Conservation (phyloP, 2,329 filamentous ascomycete genomes). For the Xylariaceae sp. region DNA sequence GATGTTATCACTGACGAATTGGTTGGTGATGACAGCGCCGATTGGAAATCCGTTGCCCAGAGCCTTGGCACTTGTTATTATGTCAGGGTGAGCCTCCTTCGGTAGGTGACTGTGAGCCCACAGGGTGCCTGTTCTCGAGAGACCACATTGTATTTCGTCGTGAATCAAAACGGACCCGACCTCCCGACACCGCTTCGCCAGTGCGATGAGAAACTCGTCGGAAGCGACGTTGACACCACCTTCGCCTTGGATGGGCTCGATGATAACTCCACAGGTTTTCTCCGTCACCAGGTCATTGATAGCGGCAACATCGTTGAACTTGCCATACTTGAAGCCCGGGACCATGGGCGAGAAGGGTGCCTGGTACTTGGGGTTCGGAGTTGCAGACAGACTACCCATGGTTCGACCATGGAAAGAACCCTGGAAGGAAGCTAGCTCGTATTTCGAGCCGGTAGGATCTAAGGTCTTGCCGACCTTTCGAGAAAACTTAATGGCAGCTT, state of each 20-base stretch:
- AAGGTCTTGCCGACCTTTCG: constrained; percentile 78
- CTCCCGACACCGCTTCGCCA: constrained; percentile 78
- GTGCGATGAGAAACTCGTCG: constrained; percentile 73
- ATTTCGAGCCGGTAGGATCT: constrained; percentile 66
- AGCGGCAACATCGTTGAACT: constrained; percentile 71
- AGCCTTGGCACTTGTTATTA: constrained; percentile 91
- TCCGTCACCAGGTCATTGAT: constrained; percentile 72
- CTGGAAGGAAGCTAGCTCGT: constrained; percentile 84
- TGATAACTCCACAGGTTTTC: constrained; percentile 85
- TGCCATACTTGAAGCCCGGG: constrained; percentile 83
- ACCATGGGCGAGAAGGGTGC: constrained; percentile 92
- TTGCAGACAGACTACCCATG: constrained; percentile 92
- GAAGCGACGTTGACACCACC: constrained; percentile 83
- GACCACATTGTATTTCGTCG: constrained; percentile 95
- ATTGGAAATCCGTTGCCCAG: constrained; percentile 96
- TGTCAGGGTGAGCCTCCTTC: constrained; percentile 79
- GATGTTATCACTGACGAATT: constrained; percentile 60
- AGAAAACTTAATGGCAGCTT: constrained; percentile 95
- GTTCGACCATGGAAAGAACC: constrained; percentile 94
- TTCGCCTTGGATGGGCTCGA: constrained; percentile 97
- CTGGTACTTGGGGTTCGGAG: constrained; percentile 97
- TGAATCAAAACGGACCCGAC: constrained; percentile 87
- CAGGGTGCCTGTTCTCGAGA: constrained; percentile 77
- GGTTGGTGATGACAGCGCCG: constrained; percentile 64
- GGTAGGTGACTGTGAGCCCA: constrained; percentile 79